phyloP scores from a whole-genome alignment of 2,329 filamentous ascomycete species.

The Coleophoma eucalyptorum region DNA sequence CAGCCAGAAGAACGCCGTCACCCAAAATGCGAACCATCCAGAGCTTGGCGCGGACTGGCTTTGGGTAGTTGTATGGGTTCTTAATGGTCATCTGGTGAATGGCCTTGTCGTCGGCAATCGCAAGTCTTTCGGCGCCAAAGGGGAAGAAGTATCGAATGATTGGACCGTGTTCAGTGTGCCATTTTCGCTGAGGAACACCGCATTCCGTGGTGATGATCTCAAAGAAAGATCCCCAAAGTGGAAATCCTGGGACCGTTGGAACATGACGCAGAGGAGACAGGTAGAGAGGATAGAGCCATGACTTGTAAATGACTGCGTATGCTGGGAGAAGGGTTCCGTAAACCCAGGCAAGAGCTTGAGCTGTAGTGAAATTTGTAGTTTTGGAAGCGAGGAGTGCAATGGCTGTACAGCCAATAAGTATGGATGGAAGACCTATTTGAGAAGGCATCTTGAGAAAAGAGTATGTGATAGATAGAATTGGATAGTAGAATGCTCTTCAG shows the following conservation, averaged over 20 bases:
- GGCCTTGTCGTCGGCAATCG: conserved; percentile 38
- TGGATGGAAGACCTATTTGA: neutral
- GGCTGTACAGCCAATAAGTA: conserved; percentile 1
- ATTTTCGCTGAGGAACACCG: conserved; percentile 36
- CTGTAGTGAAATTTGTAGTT: conserved; percentile 8
- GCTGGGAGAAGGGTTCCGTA: conserved; percentile 18
- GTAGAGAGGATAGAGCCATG: conserved; percentile 37
- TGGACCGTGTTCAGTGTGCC: conserved; percentile 36
- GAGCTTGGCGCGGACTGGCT: conserved; percentile 50
- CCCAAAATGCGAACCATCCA: conserved; percentile 63
- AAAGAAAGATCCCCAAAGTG: conserved; percentile 39
- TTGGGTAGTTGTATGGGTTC: conserved; percentile 65
- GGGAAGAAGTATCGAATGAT: conserved; percentile 43
- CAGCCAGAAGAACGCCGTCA: conserved; percentile 71
- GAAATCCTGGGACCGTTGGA: conserved; percentile 36
- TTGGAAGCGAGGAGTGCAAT: conserved; percentile 14
- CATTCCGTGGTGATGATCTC: conserved; percentile 36
- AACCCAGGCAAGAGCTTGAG: conserved; percentile 9
- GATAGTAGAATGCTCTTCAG: too few species aligned
- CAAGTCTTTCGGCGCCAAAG: conserved; percentile 38
- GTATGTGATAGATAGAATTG: too few species aligned
- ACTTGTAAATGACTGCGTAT: conserved; percentile 30
- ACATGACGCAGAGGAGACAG: conserved; percentile 37
- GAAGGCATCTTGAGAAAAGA: neutral
- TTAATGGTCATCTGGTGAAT: conserved; percentile 39